Evolutionary conservation across 805 yeast species (phyloP), one percentile per base, ranked within the genome.

Genomic region (Kodamaea nitidulidarum): DNA sequence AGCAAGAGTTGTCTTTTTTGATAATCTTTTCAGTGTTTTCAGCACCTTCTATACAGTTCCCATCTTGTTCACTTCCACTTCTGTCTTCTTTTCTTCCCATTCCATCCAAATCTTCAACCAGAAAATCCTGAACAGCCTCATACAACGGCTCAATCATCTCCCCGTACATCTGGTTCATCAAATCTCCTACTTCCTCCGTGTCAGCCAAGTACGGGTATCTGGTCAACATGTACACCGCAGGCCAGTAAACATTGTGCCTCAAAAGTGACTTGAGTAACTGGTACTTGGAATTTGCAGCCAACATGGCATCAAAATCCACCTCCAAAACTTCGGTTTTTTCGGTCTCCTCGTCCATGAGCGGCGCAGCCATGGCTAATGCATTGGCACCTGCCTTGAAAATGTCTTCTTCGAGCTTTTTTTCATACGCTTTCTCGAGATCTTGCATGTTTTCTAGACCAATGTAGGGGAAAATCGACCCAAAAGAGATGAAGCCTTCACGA

Each of bases 281-380:
- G 21, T 42, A 55, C 45, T 50, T 56, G 43, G 44, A 39, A 48
- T 64, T 62, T 16, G 31, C n/a, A 8, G 14, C 16, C 9, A 38
- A 28, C 21, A 21, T 10, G 10, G 27, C 25, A 8, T 30, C 20
- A n/a, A 38, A 21, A 11, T 38, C 41, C 31, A 24, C 52, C 10
- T 15, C 31, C 15, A 15, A 25, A 6, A 15, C 35, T 15, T 22
- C 26, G 7, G 12, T 18, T n/a, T 14, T n/a, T 18, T 37, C 41
- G 4, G 42, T 47, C 14, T 77, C 85, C 25, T 83, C 91, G 27
- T 77, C 80, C 3, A 72, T 68, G 27, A 90, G 65, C 0, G 96
- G 95, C 7, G 93, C 93, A 4, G 96, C 96, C 49, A 88, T 56
- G 0, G 97, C 93, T 35, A 90, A 63, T 0, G 95, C 95, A 45